A percentile compares a stretch with the other conserved stretches of the same genome.
Evolutionary conservation across 1,284 basidiomycete species (phyloP).

Genomic region (Gastroboletus turbinatus): DNA sequence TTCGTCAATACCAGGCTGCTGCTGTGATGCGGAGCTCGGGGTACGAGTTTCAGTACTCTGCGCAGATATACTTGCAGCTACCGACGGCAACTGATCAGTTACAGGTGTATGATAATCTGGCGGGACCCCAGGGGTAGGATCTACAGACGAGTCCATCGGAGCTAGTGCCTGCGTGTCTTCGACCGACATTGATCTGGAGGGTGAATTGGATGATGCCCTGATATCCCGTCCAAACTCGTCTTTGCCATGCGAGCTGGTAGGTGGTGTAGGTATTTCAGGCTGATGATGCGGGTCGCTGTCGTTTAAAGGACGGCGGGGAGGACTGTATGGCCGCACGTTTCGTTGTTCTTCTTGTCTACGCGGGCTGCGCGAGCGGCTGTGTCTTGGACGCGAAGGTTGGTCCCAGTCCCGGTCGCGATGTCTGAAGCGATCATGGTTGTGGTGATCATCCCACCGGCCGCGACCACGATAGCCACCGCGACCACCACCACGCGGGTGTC

Average conservation of each 20-base stretch:
- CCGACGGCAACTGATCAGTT: slow-evolving; percentile 43
- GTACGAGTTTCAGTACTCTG: slow-evolving; percentile 36
- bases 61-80: slow-evolving; percentile 56
- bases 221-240: slow-evolving; percentile 84
- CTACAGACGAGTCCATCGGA: slow-evolving; percentile 38
- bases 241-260: slow-evolving; percentile 43
- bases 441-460: slow-evolving; percentile 42
- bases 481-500: slow-evolving; percentile 41
- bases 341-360: slow-evolving; percentile 50
- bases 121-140: slow-evolving; percentile 38
- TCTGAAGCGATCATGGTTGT: slow-evolving; percentile 45
- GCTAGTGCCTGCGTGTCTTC: slow-evolving; percentile 34
- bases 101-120: slow-evolving; percentile 48
- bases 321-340: slow-evolving; percentile 56
- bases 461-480: slow-evolving; percentile 40
- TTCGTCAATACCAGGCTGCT: slow-evolving; percentile 53
- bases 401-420: slow-evolving; percentile 49
- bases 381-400: slow-evolving; percentile 42
- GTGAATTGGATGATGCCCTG: slow-evolving; percentile 45
- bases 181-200: slow-evolving; percentile 31
- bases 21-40: slow-evolving; percentile 38
- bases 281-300: slow-evolving; percentile 24
- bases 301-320: slow-evolving; percentile 46
- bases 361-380: slow-evolving; percentile 73
- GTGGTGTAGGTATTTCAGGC: slow-evolving; percentile 24